These are phyloP conservation scores for Vanderwaltozyma tropicalis DNA, from an alignment of 805 yeast species.

Conservation along the genomic window DNA sequence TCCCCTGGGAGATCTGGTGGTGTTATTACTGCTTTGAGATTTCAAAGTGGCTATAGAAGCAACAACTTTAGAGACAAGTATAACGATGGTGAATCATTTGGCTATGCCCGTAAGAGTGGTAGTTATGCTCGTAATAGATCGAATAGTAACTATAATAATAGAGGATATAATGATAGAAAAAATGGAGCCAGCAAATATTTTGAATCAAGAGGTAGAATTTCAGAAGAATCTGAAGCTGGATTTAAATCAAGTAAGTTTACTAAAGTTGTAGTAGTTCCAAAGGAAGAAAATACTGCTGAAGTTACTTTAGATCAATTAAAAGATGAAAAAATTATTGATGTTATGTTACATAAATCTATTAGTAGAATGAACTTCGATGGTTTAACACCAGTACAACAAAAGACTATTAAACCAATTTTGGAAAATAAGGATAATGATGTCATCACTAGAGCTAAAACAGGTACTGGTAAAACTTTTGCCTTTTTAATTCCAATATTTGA, in stretches of 20 bases:
- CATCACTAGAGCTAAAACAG: slow-evolving; percentile 86
- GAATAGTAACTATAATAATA: background rate
- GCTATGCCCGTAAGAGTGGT: background rate
- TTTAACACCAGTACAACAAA: slow-evolving; percentile 62
- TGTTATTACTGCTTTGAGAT: background rate
- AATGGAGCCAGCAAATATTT: background rate
- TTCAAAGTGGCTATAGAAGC: background rate
- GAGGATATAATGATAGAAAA: background rate
- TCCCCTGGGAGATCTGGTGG: background rate
- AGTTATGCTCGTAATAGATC: background rate
- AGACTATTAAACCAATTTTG: slow-evolving; percentile 49
- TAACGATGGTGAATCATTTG: background rate
- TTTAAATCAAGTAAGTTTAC: slow-evolving; percentile 1
- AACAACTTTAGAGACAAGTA: background rate
- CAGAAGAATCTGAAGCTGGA: background rate
- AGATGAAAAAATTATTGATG: slow-evolving; percentile 23
- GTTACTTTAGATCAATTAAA: slow-evolving; percentile 23
- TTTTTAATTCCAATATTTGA: slow-evolving; percentile 75
- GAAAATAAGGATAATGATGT: slow-evolving; percentile 44
- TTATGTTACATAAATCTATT: slow-evolving; percentile 28
- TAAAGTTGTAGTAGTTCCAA: slow-evolving; percentile 6
- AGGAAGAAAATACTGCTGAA: slow-evolving; percentile 10
- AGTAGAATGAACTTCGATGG: slow-evolving; percentile 36
- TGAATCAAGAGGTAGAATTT: background rate
- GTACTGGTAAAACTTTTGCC: slow-evolving; percentile 91